A percentile compares a stretch with the other conserved stretches of the same genome.
Evolutionary conservation across 257 asterid species (phyloP).

Genomic region (Jacaranda copaia): DNA sequence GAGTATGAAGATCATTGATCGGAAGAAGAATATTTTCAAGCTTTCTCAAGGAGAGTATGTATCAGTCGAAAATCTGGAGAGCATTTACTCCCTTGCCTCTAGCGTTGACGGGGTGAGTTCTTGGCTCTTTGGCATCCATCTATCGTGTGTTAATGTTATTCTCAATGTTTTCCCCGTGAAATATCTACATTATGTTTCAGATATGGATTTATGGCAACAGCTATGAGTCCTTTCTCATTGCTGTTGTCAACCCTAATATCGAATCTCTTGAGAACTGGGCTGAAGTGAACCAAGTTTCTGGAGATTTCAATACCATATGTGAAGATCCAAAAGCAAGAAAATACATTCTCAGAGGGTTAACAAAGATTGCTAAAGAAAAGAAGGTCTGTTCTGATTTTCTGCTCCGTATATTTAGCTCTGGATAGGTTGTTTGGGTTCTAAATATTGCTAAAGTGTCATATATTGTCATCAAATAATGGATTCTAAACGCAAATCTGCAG

Average conservation of each 20-base stretch:
- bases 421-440: neutral
- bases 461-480: no score
- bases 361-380: conserved; percentile 65
- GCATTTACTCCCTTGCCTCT: conserved; percentile 62
- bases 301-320: conserved; percentile 56
- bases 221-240: conserved; percentile 80
- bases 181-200: conserved; percentile 47
- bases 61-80: conserved; percentile 80
- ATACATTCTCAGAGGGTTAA: conserved; percentile 60
- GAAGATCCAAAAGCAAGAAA: conserved; percentile 55
- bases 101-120: conserved; percentile 61
- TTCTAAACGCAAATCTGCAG: conserved; percentile 39
- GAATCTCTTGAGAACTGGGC: conserved; percentile 66
- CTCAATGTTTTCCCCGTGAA: neutral
- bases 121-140: neutral
- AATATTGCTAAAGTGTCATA: neutral
- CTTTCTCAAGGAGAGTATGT: conserved; percentile 92
- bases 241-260: conserved; percentile 77
- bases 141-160: no score
- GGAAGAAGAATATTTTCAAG: conserved; percentile 88
- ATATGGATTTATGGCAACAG: conserved; percentile 88
- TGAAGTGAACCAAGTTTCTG: conserved; percentile 51
- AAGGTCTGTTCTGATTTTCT: conserved; percentile 55
- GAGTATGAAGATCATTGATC: conserved; percentile 85
- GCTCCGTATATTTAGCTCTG: neutral